These are phyloP conservation scores for Aspergillus luchuensis DNA, from an alignment of 2,329 filamentous ascomycete genomes.

Conservation along the genomic window DNA sequence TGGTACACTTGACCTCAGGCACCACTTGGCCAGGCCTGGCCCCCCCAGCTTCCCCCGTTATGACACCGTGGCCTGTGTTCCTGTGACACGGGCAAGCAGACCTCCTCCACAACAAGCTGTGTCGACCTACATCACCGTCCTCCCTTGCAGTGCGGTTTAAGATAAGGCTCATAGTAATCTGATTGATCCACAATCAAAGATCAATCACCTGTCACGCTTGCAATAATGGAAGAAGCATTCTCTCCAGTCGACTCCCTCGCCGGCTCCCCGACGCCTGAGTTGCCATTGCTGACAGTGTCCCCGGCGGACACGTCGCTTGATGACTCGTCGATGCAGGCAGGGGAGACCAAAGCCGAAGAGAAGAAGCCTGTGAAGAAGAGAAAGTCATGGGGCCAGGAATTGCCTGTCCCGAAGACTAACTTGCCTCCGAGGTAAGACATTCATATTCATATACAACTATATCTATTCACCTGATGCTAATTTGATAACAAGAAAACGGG, in stretches of 20 bases:
- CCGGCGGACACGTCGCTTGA: conserved; percentile 44
- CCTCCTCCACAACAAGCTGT: conserved; percentile 5
- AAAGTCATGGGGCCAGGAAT: conserved; percentile 97
- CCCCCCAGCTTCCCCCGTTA: conserved; percentile 34
- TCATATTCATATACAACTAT: neutral
- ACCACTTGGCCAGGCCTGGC: conserved; percentile 24
- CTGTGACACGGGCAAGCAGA: conserved; percentile 17
- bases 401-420: conserved; percentile 95
- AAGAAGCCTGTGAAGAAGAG: conserved; percentile 88
- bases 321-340: conserved; percentile 26
- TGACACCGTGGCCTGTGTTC: conserved; percentile 40
- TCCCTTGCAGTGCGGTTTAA: neutral
- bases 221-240: conserved; percentile 37
- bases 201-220: conserved; percentile 10
- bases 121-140: conserved; percentile 2
- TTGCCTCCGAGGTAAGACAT: conserved; percentile 76
- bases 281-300: conserved; percentile 43
- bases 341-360: conserved; percentile 45
- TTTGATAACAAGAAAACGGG: conserved; percentile 70
- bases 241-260: conserved; percentile 37
- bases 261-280: conserved; percentile 34
- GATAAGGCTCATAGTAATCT: conserved; percentile 1
- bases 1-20: conserved; percentile 12
- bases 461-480: conserved; percentile 14
- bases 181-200: conserved; percentile 11